Base-by-base conservation (phyloP, 2,329 filamentous ascomycete genomes). In the Fusarium sp. region DNA sequence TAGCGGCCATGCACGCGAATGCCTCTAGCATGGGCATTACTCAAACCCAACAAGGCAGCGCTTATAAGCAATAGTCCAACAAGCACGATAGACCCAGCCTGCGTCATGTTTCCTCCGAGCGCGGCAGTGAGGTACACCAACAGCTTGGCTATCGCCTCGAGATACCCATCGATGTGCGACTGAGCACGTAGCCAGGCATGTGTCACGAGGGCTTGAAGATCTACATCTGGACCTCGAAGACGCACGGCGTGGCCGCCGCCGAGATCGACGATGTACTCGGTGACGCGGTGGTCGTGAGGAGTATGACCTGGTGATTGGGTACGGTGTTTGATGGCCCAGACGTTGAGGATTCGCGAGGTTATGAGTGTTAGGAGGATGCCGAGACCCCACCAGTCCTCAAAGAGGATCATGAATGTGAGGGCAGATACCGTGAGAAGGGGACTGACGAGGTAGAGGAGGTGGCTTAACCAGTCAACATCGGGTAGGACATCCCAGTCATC, bases 171-270 rank as follows among this genome's bases (percentile, higher is more conserved):
- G 3, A 85, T 56, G 29, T 83, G 80, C 0, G 87, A 89, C 78
- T 88, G 86, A 43, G 86, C 82, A 13, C 85, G 83, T 54, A 92
- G 80, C 90, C 90, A 92, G 31, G 84, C 77, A 4, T 88, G 86
- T 4, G 88, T 86, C 1, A 90, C 92, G 45, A 92, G 85, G 33
- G 90, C 89, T 66, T 89, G 89, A 8, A 92, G 83, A 76, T 92
- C 90, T 35, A 87, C 84, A 9, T 87, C 83, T 5, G 83, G 78
- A 6, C 91, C 91, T 31, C 86, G 85, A 48, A 92, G 83, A 14
- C 87, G 82, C 1, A 92, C 84, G 75, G 85, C 85, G 1, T 86
- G 83, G 48, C 88, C 87, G 27, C 85, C 83, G 22, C 85, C 86
- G 5, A 92, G 83, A 31, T 90, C 85, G 27, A 92, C 82, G 3